Conservation (phyloP, 345 rosid species). For the Lepidium africanum region DNA sequence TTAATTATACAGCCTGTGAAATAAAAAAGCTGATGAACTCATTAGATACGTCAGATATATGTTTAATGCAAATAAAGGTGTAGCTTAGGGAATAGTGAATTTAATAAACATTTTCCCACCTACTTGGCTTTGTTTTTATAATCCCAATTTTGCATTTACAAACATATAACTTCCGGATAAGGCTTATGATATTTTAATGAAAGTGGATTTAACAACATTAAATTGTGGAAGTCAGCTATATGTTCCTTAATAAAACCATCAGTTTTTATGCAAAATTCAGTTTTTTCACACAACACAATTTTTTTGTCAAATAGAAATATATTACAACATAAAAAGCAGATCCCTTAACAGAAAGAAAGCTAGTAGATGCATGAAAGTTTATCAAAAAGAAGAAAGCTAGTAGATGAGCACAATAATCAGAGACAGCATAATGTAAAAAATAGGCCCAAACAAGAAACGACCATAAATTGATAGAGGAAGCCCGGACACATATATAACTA, state of each 20-base stretch:
- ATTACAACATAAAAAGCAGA: too few relatives aligned
- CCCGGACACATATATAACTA: too few relatives aligned
- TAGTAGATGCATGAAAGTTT: too few relatives aligned
- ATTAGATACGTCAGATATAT: background rate
- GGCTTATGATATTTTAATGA: background rate
- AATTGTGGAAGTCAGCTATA: background rate
- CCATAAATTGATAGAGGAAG: too few relatives aligned
- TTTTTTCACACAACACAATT: too few relatives aligned
- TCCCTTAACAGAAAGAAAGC: too few relatives aligned
- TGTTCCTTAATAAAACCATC: background rate
- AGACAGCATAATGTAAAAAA: too few relatives aligned
- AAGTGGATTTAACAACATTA: background rate
- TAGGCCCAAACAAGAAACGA: too few relatives aligned
- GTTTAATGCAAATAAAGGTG: background rate
- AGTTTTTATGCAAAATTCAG: background rate
- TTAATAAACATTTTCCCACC: background rate
- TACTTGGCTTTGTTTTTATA: background rate
- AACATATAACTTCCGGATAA: background rate
- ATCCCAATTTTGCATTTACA: background rate
- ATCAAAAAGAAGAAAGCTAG: too few relatives aligned
- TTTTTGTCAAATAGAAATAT: too few relatives aligned
- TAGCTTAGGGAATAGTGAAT: background rate
- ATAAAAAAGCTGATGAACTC: background rate
- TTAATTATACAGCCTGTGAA: constrained; percentile 1
- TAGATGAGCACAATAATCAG: too few relatives aligned